Evolutionary conservation across 1,139 yeast species (phyloP), one percentile per base, ranked within the genome.

Genomic region (Taphrina communis): DNA sequence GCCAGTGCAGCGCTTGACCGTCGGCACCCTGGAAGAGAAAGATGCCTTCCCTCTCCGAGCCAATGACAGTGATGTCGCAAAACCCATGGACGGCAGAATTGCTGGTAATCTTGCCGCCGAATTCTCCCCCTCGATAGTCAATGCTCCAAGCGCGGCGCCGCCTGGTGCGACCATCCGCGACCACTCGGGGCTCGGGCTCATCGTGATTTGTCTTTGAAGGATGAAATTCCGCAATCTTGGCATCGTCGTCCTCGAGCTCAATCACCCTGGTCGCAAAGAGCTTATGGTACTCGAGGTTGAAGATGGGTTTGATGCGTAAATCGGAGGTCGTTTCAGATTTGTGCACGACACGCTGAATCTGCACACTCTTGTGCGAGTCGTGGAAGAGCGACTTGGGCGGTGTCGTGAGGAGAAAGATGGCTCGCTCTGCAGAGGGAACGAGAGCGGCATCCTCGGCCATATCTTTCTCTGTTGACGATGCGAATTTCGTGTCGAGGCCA

Each of bases 201-300:
- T 53, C 56, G 39, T 36, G 56, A 14, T 48, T 21, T 12, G 36
- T 6, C 21, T 48, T 48, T 19, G 46, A n/a, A 3, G 65, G 65
- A 19, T 60, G 65, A 12, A 63, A 57, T 17, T 63, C 67, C 8
- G 67, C 67, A 31, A 63, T 44, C 36, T 46, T 56, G 42, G 51
- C 61, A 46, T 63, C 67, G 35, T 63, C 56, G 17, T 55, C 42
- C 44, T 63, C 67, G 52, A 63, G 67, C 61, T 63, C 67, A 12
- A 63, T 31, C 35, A 63, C 42, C 21, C 61, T 35, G 17, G 67
- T 63, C 17, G 53, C 53, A 41, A 36, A 48, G 44, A 56, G 56
- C 25, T 51, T 53, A n/a, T 53, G 55, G 38, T 46, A 46, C 41
- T 63, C 67, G 21, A 63, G 67, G 36, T 63, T 63, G 55, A 55